A percentile compares a stretch with the other conserved stretches of the same genome.
These are phyloP conservation scores for Pluteus cervinus DNA, from an alignment of 768 basidiomycete species.

Conservation along the genomic window DNA sequence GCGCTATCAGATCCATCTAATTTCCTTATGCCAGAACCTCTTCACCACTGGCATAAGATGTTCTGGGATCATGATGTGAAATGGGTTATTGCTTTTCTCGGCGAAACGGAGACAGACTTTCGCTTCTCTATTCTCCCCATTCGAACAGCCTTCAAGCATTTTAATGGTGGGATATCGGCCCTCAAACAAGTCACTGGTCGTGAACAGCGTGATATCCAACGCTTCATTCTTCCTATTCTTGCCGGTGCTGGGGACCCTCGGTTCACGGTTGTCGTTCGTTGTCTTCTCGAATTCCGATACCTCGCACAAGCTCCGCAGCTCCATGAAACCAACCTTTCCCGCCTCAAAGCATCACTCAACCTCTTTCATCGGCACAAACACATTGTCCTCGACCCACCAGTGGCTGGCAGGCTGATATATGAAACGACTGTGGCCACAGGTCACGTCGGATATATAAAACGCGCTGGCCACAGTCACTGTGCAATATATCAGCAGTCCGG, in stretches of 20 bases:
- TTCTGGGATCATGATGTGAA: conserved; percentile 32
- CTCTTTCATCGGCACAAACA: conserved; percentile 31
- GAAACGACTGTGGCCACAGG: no score
- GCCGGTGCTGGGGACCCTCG: conserved; percentile 19
- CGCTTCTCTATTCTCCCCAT: conserved; percentile 28
- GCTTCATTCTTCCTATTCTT: conserved; percentile 25
- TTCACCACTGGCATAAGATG: conserved; percentile 30
- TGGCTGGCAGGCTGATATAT: no score
- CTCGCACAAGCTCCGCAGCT: conserved; percentile 24
- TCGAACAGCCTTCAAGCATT: conserved; percentile 27
- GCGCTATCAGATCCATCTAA: conserved; percentile 21
- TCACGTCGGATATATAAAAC: no score
- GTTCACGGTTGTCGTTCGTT: conserved; percentile 25
- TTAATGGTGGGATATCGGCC: conserved; percentile 28
- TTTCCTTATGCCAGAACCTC: conserved; percentile 28
- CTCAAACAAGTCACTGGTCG: conserved; percentile 35
- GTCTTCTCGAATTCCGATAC: conserved; percentile 31
- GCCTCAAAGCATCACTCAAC: conserved; percentile 14
- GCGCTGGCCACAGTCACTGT: no score
- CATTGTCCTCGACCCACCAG: conserved; percentile 22
- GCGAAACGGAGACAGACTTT: conserved; percentile 26
- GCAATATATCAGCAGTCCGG: no score
- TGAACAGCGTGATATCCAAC: conserved; percentile 30
- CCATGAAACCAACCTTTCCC: conserved; percentile 9
- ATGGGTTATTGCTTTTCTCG: conserved; percentile 29